Percentiles rank a stretch among this genome's conserved stretches.
Conservation (phyloP, 208 protist species). For the Trypanosoma cruzi region DNA sequence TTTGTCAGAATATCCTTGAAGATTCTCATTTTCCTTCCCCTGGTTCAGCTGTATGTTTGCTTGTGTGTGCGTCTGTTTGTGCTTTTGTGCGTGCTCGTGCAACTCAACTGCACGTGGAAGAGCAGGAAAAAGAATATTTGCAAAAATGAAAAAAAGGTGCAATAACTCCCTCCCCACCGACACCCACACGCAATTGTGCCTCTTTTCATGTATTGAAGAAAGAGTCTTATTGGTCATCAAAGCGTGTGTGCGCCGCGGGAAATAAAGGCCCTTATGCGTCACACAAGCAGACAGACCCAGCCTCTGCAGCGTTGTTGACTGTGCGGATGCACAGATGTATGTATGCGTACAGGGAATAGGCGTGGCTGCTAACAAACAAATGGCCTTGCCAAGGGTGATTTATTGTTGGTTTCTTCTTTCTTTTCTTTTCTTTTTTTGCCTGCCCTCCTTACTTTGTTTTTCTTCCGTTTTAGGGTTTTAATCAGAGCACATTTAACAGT, state of each 20-base stretch:
- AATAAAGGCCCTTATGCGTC: no score
- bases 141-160: no score
- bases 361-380: background rate
- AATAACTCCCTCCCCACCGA: no score
- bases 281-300: background rate
- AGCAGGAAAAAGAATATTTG: conserved; percentile 4
- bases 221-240: no score
- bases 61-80: background rate
- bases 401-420: background rate
- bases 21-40: conserved; percentile 72
- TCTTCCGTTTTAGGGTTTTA: background rate
- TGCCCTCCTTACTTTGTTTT: background rate
- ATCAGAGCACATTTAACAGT: conserved; percentile 1
- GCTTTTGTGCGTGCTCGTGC: background rate
- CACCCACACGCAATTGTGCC: no score
- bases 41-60: background rate
- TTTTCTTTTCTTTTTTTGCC: conserved; percentile 6
- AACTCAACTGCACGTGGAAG: background rate
- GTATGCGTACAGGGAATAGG: no score
- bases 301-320: background rate
- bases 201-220: no score
- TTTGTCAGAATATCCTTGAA: conserved; percentile 88
- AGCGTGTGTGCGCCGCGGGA: no score
- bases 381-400: no score
- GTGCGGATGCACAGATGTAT: background rate